Percentiles rank a stretch among this genome's conserved stretches.
Evolutionary conservation across 495 filamentous ascomycete genomes (phyloP).

Genomic region (Penicillium subrubescens): DNA sequence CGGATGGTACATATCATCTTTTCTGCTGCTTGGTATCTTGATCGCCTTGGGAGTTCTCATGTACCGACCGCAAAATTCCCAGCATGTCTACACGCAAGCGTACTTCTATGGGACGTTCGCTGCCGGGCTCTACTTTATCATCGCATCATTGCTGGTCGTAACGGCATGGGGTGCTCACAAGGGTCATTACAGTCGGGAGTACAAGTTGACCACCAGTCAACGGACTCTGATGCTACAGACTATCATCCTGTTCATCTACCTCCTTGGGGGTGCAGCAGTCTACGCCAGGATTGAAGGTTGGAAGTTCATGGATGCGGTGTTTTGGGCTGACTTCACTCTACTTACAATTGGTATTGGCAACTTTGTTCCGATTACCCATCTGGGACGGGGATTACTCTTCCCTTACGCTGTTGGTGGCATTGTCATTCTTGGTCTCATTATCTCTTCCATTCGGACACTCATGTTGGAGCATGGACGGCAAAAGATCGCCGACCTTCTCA

Average conservation of each 20-base stretch:
- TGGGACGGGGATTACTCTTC: conserved; percentile 69
- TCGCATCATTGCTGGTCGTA: conserved; percentile 67
- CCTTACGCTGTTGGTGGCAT: conserved; percentile 82
- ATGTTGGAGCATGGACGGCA: conserved; percentile 74
- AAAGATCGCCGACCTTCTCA: conserved; percentile 67
- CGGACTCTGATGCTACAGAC: conserved; percentile 89
- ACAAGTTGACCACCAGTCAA: conserved; percentile 71
- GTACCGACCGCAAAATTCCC: conserved; percentile 22
- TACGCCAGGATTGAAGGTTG: conserved; percentile 76
- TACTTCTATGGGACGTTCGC: conserved; percentile 84
- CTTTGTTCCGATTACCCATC: conserved; percentile 59
- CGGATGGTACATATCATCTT: conserved; percentile 67
- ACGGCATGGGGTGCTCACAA: conserved; percentile 67
- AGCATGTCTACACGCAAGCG: conserved; percentile 55
- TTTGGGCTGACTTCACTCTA: conserved; percentile 82
- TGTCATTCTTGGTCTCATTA: conserved; percentile 79
- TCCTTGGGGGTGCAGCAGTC: conserved; percentile 71
- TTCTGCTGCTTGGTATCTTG: conserved; percentile 64
- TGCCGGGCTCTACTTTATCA: conserved; percentile 73
- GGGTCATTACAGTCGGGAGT: conserved; percentile 68
- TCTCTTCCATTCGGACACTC: conserved; percentile 80
- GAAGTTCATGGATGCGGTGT: conserved; percentile 77
- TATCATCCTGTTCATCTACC: conserved; percentile 73
- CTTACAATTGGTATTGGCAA: conserved; percentile 85
- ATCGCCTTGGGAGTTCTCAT: conserved; percentile 40